Percentiles rank a stretch among this genome's conserved stretches.
Conservation (phyloP, 129 eudicot genomes). For the Oenanthe sinensis region DNA sequence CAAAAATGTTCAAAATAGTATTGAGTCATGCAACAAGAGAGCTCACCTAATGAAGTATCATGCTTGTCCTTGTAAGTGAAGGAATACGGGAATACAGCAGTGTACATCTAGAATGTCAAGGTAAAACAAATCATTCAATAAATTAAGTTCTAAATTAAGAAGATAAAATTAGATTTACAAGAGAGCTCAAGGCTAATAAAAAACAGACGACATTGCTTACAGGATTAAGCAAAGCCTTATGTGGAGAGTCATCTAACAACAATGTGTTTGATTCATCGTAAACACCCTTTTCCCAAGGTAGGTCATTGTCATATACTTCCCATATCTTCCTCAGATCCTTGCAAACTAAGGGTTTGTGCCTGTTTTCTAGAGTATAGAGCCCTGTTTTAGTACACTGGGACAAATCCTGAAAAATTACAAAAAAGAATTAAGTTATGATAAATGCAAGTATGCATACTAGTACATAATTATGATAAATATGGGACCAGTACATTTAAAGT, state of each 20-base stretch:
- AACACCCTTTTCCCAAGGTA: conserved; percentile 64
- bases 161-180: not conserved
- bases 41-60: conserved; percentile 63
- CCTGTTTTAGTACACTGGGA: conserved; percentile 38
- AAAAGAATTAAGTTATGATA: not conserved
- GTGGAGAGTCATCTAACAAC: conserved; percentile 87
- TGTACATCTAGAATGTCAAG: conserved; percentile 41
- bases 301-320: conserved; percentile 26
- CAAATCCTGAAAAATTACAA: conserved; percentile 40
- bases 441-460: not conserved
- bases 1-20: not conserved
- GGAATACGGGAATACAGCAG: conserved; percentile 64
- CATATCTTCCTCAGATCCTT: conserved; percentile 73
- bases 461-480: not conserved
- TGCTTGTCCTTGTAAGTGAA: conserved; percentile 36
- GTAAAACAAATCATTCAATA: conserved; percentile 4
- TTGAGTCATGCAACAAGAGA: not conserved
- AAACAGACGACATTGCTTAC: conserved; percentile 34
- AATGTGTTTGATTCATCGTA: conserved; percentile 71
- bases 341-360: conserved; percentile 46
- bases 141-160: not conserved
- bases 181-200: not conserved
- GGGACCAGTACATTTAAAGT: not conserved
- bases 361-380: conserved; percentile 46
- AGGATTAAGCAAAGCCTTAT: conserved; percentile 82